Evolutionary conservation across 106 monocot species (phyloP).

Genomic region (Dactylorhiza incarnata): DNA sequence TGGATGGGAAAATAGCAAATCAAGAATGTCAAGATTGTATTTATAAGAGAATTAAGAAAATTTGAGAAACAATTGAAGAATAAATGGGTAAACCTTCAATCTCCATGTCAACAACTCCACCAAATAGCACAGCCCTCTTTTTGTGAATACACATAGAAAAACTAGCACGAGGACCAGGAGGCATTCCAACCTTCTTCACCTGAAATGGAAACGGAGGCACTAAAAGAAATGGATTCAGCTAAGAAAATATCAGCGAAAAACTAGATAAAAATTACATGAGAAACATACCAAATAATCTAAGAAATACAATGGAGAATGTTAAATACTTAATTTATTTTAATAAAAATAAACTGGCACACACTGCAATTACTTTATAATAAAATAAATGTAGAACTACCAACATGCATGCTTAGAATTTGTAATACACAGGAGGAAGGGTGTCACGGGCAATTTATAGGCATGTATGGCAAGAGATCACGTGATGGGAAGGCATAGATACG

Average conservation of each 20-base stretch:
- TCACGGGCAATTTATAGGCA: no score
- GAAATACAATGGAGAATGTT: not conserved
- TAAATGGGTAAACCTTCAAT: slow-evolving; percentile 47
- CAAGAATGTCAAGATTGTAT: not conserved
- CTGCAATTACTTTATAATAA: not conserved
- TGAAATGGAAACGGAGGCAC: slow-evolving; percentile 9
- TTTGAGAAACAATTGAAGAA: no score
- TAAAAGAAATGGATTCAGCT: not conserved
- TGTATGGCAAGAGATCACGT: no score
- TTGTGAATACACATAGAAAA: slow-evolving; percentile 96
- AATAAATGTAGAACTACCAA: not conserved
- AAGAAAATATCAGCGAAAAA: not conserved
- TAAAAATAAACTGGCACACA: not conserved
- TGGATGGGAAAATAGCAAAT: no score
- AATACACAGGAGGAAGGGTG: no score
- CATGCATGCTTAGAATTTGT: no score
- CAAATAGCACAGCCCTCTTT: slow-evolving; percentile 89
- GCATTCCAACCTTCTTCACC: slow-evolving; percentile 93
- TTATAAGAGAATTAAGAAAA: not conserved
- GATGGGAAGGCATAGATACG: no score
- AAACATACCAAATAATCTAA: not conserved
- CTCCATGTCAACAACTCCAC: slow-evolving; percentile 98
- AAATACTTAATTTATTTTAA: not conserved
- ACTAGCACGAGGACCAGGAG: slow-evolving; percentile 93
- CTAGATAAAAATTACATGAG: not conserved